Evolutionary conservation across 2,329 filamentous ascomycete species (phyloP), one percentile per base, ranked within the genome.

Genomic region (Alternaria ethzedia): DNA sequence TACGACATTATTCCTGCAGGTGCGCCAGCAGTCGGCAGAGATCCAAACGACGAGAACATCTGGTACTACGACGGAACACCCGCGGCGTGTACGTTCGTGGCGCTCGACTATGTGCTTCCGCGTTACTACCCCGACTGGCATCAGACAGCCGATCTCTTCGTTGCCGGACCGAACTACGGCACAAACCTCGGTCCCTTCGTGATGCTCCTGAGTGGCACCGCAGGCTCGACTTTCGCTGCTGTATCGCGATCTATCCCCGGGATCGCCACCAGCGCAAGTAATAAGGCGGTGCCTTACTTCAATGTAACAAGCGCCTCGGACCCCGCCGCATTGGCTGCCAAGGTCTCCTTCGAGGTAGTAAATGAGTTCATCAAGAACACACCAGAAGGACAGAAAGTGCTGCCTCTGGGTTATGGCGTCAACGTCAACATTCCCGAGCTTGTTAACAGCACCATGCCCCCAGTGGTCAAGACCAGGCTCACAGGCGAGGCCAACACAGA

Each of bases 61-160:
- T 88, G 85, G 85, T 88, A 88, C 71, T 89, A 88, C 76, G 86
- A 88, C 57, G 86, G 86, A 21, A 89, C 86, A 0, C 85, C 87
- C 0, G 85, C 85, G 0, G 83, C 86, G 0, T 86, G 84, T 68
- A 86, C 85, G 2, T 85, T 87, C 61, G 84, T 88, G 6, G 86
- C 83, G 2, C 80, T 88, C 6, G 86, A 88, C 77, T 87, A 85
- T 47, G 84, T 88, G 9, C 78, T 88, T 15, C 86, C 86, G 5
- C 68, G 69, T 4, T 68, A 75, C 61, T 74, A 73, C 26, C 64
- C 66, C 1, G 77, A 72, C 13, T 85, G 82, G 70, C 79, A 83
- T 69, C 82, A 85, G 69, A 80, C 80, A 2, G 85, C 85, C 1
- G 86, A 89, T 57, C 80, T 88, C 3, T 80, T 88, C 20, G 72